Conservation (phyloP, 2,329 filamentous ascomycete species). For the Xylariales sp. region DNA sequence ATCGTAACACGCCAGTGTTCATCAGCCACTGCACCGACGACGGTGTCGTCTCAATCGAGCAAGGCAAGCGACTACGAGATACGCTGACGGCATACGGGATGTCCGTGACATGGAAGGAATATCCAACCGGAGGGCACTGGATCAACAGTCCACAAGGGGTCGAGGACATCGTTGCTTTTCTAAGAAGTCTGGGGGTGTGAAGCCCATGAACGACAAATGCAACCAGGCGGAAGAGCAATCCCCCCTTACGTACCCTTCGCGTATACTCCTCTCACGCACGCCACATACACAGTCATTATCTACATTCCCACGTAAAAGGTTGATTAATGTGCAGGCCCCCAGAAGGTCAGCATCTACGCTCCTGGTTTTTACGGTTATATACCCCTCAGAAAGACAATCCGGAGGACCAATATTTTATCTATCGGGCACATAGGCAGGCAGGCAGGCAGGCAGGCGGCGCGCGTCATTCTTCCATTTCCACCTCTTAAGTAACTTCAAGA, state of each 20-base stretch:
- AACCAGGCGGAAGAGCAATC: neutral
- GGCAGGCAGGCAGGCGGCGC: neutral
- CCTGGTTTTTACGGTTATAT: no score
- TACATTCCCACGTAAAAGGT: neutral
- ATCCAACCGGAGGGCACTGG: slow-evolving; percentile 57
- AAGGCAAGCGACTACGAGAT: slow-evolving; percentile 53
- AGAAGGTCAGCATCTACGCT: no score
- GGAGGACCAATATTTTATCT: no score
- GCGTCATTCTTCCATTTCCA: neutral
- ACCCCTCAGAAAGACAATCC: no score
- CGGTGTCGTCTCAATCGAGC: slow-evolving; percentile 52
- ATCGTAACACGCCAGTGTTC: slow-evolving; percentile 58
- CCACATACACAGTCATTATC: neutral
- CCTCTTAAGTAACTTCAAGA: neutral
- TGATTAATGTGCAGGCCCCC: no score
- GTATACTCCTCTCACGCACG: neutral
- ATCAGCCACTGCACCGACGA: slow-evolving; percentile 60
- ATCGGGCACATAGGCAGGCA: no score
- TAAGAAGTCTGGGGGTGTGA: slow-evolving; percentile 1
- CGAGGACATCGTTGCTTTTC: slow-evolving; percentile 51
- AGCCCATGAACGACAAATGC: neutral
- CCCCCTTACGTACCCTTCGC: neutral
- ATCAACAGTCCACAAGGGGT: slow-evolving; percentile 56
- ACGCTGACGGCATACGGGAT: slow-evolving; percentile 53
- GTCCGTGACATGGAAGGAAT: slow-evolving; percentile 56